Evolutionary conservation across 2,329 filamentous ascomycete species (phyloP).

Genomic region (Shiraia sp.): DNA sequence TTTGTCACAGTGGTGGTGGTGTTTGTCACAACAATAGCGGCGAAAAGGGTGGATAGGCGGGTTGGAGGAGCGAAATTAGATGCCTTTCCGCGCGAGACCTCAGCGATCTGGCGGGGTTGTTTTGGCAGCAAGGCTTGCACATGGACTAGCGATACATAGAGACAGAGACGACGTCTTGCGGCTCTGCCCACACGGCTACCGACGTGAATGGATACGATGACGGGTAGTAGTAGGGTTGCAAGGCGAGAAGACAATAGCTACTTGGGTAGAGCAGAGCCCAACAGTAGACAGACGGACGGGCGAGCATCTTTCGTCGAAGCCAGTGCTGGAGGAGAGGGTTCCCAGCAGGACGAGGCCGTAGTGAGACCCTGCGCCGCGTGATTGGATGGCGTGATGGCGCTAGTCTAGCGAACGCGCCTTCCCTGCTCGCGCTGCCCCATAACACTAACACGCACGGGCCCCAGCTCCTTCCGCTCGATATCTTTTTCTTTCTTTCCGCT

Average conservation of each 20-base stretch:
- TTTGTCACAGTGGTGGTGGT: conserved; percentile 12
- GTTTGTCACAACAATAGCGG: too few relatives aligned
- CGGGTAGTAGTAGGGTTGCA: conserved; percentile 5
- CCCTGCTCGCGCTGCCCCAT: conserved; percentile 15
- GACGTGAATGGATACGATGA: neutral
- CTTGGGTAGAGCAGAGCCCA: conserved; percentile 17
- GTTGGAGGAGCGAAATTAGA: too few relatives aligned
- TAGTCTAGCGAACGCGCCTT: conserved; percentile 12
- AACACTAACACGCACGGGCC: conserved; percentile 18
- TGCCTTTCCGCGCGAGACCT: conserved; percentile 21
- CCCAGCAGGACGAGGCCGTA: too few relatives aligned
- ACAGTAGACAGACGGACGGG: conserved; percentile 8
- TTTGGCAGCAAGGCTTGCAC: conserved; percentile 4
- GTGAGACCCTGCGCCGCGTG: conserved; percentile 11
- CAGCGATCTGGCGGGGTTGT: conserved; percentile 26
- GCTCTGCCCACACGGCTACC: too few relatives aligned
- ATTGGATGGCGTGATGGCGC: conserved; percentile 16
- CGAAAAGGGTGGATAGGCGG: too few relatives aligned
- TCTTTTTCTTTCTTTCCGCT: too few relatives aligned
- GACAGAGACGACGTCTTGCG: too few relatives aligned
- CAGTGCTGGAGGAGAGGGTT: too few relatives aligned
- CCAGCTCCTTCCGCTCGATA: neutral
- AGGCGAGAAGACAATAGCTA: too few relatives aligned
- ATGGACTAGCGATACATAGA: too few relatives aligned
- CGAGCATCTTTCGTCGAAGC: too few relatives aligned